Conservation (phyloP, 1,284 basidiomycete species). For the Ceratobasidium theobromae region DNA sequence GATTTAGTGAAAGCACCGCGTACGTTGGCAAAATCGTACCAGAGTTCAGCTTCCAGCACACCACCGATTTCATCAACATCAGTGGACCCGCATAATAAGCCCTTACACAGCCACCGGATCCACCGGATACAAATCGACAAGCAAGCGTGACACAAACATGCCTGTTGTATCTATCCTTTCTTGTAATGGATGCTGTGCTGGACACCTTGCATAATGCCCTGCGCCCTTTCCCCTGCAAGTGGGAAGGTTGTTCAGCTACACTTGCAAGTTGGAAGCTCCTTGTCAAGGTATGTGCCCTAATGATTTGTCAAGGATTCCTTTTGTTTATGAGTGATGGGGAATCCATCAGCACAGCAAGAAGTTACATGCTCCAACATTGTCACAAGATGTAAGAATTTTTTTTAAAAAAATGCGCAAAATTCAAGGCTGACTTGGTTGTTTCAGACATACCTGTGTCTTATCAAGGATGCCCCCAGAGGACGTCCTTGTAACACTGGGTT, state of each 20-base stretch:
- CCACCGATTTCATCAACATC: not conserved
- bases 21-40: not conserved
- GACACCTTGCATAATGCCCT: constrained; percentile 1
- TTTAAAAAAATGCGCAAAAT: not conserved
- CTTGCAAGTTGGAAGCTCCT: constrained; percentile 10
- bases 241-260: not conserved
- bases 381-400: not conserved
- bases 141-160: not conserved
- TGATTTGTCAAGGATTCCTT: not conserved
- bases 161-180: not conserved
- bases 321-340: not conserved
- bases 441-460: not conserved
- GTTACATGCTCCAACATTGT: not conserved
- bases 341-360: constrained; percentile 6
- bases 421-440: not conserved
- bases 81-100: not conserved
- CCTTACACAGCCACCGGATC: constrained; percentile 6
- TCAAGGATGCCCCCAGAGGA: not conserved
- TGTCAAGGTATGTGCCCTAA: not conserved
- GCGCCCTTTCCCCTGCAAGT: constrained; percentile 5
- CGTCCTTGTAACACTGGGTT: not conserved
- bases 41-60: not conserved
- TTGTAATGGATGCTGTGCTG: not conserved
- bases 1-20: not conserved
- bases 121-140: not conserved